Conservation (phyloP, 768 basidiomycete genomes). For the Chalciporus chontae region DNA sequence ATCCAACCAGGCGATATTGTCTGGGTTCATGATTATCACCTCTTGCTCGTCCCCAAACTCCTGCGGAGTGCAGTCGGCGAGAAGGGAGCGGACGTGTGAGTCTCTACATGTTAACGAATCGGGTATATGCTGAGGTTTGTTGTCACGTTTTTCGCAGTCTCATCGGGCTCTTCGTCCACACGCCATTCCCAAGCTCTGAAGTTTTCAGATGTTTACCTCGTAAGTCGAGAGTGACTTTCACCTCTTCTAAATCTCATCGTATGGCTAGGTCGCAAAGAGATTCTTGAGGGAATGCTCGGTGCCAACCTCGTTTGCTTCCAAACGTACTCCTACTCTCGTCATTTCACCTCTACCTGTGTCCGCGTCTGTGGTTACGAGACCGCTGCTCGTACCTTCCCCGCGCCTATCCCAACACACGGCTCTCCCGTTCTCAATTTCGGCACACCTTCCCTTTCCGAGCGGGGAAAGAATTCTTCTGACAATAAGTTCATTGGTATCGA, state of each 20-base stretch:
- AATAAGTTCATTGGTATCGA: conserved; percentile 56
- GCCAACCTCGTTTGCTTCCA: conserved; percentile 97
- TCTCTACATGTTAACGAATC: not conserved
- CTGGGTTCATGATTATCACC: conserved; percentile 95
- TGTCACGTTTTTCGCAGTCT: conserved; percentile 30
- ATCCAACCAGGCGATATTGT: conserved; percentile 90
- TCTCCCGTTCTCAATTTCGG: conserved; percentile 6
- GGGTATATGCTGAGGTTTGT: not conserved
- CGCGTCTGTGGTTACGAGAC: conserved; percentile 96
- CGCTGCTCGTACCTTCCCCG: conserved; percentile 31
- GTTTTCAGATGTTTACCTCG: conserved; percentile 92
- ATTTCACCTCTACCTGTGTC: conserved; percentile 92
- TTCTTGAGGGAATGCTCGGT: conserved; percentile 96
- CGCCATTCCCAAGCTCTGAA: conserved; percentile 95
- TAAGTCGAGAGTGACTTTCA: conserved; percentile 35
- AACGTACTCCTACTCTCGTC: conserved; percentile 93
- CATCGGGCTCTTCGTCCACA: conserved; percentile 94
- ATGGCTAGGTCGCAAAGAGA: conserved; percentile 77
- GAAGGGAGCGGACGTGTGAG: conserved; percentile 26
- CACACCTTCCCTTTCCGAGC: conserved; percentile 7
- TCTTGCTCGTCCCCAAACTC: conserved; percentile 85
- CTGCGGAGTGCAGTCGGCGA: conserved; percentile 61
- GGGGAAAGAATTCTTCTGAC: conserved; percentile 2
- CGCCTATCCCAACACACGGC: not conserved
- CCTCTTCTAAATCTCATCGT: not conserved